Base-by-base conservation (phyloP, 2,329 filamentous ascomycete genomes). In the Penicillium psychrosexuale region DNA sequence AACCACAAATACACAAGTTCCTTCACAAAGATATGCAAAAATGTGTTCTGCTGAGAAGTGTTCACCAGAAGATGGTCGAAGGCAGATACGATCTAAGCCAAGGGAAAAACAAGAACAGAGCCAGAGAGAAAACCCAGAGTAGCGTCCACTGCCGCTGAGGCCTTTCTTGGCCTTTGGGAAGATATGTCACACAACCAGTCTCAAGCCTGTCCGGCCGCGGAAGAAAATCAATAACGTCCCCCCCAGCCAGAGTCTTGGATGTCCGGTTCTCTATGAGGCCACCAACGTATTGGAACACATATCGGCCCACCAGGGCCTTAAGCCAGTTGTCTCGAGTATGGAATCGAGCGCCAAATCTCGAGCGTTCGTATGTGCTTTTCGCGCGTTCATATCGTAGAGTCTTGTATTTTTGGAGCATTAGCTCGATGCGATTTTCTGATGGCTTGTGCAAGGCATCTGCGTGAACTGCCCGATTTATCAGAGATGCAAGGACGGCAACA, bases 261-360 rank as follows among this genome's bases (percentile, higher is more conserved):
- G 45, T 37, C 9, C 22, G 22, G 2, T 28, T 19, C 11, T 47
- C 33, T 28, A 47, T 15, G n/a, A 47, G 8, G 11, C 33, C 15
- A 9, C 33, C 33, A 8, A 47, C n/a, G 3, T 17, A 19, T 8
- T 27, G 45, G 8, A 47, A 47, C 9, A 47, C 22, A 19, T 47
- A 47, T 17, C 45, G 33, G 8, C 45, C 45, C 11, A 28, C 22
- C 1, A 47, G 6, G 0, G 45, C 45, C 24, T 62, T 61, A 3
- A 58, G n/a, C 30, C 62, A 40, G 7, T 57, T 58, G 31, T 66
- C 60, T 5, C 61, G 56, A 15, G 60, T 57, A 7, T 67, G 62
- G 17, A 66, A 37, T 2, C 64, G 57, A 19, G 47, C 55, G 9
- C 57, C 42, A 11, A 55, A 51, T 27, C 57, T 28, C 2, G 63